Evolutionary conservation across 2,329 filamentous ascomycete species (phyloP).

Genomic region (Scedosporium apiospermum): DNA sequence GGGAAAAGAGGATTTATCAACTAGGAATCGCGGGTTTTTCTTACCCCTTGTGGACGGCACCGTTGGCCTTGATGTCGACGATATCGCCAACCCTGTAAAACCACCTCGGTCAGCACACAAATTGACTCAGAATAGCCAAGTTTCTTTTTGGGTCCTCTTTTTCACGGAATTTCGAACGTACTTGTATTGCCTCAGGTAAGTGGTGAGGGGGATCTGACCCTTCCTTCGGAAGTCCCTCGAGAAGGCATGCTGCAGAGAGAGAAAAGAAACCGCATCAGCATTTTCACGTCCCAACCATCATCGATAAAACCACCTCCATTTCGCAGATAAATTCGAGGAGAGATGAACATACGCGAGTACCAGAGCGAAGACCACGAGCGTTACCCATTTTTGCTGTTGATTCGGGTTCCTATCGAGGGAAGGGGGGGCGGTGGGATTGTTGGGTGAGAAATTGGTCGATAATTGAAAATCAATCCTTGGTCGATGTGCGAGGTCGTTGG

Average conservation of each 20-base stretch:
- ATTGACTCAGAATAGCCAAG: constrained; percentile 26
- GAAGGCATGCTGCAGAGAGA: constrained; percentile 66
- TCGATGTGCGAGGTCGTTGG: background rate
- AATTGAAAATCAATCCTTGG: background rate
- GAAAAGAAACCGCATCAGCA: constrained; percentile 19
- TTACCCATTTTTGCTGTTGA: constrained; percentile 63
- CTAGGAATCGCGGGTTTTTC: constrained; percentile 17
- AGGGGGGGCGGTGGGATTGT: constrained; percentile 1
- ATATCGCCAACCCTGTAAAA: constrained; percentile 80
- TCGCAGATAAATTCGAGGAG: constrained; percentile 9
- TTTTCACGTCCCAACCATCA: background rate
- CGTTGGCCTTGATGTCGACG: constrained; percentile 97
- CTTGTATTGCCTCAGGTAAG: constrained; percentile 92
- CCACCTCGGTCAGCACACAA: background rate
- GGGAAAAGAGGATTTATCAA: constrained; percentile 4
- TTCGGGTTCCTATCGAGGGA: constrained; percentile 1
- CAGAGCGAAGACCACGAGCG: constrained; percentile 76
- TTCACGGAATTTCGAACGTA: constrained; percentile 24
- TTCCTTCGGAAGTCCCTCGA: constrained; percentile 89
- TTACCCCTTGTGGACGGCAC: constrained; percentile 96
- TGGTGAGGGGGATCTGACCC: constrained; percentile 86
- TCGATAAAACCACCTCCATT: background rate
- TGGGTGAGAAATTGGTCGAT: background rate
- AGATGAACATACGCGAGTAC: constrained; percentile 62
- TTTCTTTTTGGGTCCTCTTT: constrained; percentile 4